Conservation (phyloP, 306 rosid genomes). For the Vicia sativa region DNA sequence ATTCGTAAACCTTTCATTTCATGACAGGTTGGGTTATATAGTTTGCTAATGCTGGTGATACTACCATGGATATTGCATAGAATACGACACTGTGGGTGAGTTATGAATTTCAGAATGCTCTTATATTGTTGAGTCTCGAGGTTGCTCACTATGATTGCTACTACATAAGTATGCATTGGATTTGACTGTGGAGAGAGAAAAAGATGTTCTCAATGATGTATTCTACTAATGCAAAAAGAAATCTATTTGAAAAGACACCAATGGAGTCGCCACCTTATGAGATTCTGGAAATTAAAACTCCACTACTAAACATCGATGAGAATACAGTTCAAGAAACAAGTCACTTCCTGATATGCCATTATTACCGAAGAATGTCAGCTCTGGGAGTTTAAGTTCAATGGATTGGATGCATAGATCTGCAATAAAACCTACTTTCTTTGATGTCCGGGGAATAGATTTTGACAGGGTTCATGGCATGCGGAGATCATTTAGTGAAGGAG, state of each 20-base stretch:
- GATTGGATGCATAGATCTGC: constrained; percentile 74
- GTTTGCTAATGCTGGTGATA: too few species aligned
- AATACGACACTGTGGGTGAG: too few species aligned
- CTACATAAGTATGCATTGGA: too few species aligned
- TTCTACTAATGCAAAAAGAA: constrained; percentile 80
- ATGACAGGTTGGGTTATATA: too few species aligned
- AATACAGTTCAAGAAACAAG: constrained; percentile 59
- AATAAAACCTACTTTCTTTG: constrained; percentile 61
- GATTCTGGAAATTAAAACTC: constrained; percentile 67
- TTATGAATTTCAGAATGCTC: too few species aligned
- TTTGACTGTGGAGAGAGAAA: too few species aligned
- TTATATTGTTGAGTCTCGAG: too few species aligned
- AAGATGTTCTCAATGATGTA: constrained; percentile 75
- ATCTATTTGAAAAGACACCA: constrained; percentile 72
- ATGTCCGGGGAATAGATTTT: constrained; percentile 70
- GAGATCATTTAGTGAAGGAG: constrained; percentile 90
- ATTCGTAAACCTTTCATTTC: too few species aligned
- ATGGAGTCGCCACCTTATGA: constrained; percentile 58
- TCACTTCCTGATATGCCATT: constrained; percentile 46
- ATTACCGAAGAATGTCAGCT: constrained; percentile 71
- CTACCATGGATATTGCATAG: too few species aligned
- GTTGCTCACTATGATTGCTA: too few species aligned
- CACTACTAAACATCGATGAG: constrained; percentile 53
- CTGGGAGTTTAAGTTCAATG: constrained; percentile 71
- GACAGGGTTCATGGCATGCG: constrained; percentile 77